These are phyloP conservation scores for Neurospora hispaniola DNA, from an alignment of 495 filamentous ascomycete genomes.

Conservation along the genomic window DNA sequence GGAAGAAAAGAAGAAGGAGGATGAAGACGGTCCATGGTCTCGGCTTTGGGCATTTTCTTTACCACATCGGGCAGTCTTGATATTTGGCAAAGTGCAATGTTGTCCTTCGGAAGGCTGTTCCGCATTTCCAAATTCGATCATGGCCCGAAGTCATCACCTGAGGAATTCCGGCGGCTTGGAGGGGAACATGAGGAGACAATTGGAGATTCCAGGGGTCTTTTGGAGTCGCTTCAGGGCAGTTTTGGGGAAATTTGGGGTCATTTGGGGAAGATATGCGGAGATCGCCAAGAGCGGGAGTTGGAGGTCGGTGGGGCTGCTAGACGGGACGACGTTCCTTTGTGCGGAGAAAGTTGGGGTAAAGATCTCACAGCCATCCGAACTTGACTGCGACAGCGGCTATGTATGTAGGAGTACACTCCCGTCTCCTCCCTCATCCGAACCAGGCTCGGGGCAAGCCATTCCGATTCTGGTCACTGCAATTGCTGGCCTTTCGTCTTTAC, in stretches of 20 bases:
- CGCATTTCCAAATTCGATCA: constrained; percentile 25
- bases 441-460: neutral
- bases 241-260: neutral
- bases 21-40: neutral
- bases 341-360: neutral
- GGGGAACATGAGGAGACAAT: neutral
- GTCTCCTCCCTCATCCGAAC: neutral
- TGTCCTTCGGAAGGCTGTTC: constrained; percentile 27
- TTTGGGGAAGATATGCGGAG: neutral
- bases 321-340: neutral
- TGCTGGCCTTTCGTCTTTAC: neutral
- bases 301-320: neutral
- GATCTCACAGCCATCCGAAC: neutral
- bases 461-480: neutral
- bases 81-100: constrained; percentile 13
- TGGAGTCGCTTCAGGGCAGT: neutral
- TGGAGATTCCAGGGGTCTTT: neutral
- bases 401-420: neutral
- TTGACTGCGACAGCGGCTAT: neutral
- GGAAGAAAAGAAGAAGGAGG: neutral
- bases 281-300: neutral
- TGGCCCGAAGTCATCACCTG: neutral
- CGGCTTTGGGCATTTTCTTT: constrained; percentile 1
- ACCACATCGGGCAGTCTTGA: neutral
- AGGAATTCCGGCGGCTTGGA: neutral